Evolutionary conservation across 2,329 filamentous ascomycete genomes (phyloP).

Genomic region (Canariomyces notabilis): DNA sequence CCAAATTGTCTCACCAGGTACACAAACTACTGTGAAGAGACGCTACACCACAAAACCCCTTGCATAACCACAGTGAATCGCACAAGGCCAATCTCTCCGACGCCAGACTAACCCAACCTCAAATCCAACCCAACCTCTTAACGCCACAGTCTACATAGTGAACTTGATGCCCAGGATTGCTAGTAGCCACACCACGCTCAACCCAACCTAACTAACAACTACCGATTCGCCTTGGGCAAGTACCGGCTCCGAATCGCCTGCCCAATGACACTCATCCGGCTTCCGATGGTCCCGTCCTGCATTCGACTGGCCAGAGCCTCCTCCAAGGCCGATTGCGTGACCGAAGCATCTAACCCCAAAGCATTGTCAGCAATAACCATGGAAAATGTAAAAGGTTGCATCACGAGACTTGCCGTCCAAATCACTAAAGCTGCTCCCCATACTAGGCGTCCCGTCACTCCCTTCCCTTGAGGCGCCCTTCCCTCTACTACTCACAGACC

Average conservation of each 20-base stretch:
- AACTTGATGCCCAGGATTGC: neutral
- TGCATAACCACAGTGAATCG: no score
- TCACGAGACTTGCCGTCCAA: slow-evolving; percentile 59
- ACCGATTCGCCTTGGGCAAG: slow-evolving; percentile 31
- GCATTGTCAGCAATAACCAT: slow-evolving; percentile 10
- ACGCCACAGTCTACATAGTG: no score
- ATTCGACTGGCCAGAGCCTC: slow-evolving; percentile 71
- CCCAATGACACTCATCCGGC: slow-evolving; percentile 63
- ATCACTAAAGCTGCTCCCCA: slow-evolving; percentile 84
- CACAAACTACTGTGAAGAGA: no score
- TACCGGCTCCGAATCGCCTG: slow-evolving; percentile 62
- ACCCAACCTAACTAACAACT: neutral
- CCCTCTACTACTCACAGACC: slow-evolving; percentile 40
- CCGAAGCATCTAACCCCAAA: slow-evolving; percentile 60
- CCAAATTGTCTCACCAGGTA: no score
- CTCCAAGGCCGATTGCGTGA: slow-evolving; percentile 75
- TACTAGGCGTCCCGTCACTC: slow-evolving; percentile 70
- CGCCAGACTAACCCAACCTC: no score
- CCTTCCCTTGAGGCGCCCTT: slow-evolving; percentile 53
- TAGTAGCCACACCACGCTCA: neutral
- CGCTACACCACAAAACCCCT: no score
- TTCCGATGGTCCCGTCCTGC: slow-evolving; percentile 55
- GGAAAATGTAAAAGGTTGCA: neutral
- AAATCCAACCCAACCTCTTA: no score
- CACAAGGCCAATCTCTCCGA: no score